Percentiles rank a stretch among this genome's conserved stretches.
phyloP scores from a whole-genome alignment of 306 rosid species.

The Pterocarpus santalinus region DNA sequence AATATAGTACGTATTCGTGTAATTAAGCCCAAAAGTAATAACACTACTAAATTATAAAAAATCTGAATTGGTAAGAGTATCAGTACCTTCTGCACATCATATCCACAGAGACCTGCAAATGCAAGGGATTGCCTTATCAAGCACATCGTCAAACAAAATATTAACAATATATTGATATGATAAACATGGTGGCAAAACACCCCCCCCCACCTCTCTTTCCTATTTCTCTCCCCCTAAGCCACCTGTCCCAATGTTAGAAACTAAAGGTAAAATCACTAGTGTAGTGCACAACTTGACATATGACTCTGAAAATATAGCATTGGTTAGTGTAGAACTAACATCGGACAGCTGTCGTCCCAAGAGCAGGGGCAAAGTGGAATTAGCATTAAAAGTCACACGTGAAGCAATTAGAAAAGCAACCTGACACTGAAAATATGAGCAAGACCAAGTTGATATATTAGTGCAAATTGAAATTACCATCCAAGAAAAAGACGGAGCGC shows the following conservation, averaged over 20 bases:
- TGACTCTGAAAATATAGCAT: not conserved
- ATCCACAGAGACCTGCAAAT: conserved; percentile 56
- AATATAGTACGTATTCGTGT: not conserved
- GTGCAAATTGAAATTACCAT: not conserved
- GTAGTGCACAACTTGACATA: not conserved
- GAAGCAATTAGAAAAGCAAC: not conserved
- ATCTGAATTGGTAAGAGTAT: not conserved
- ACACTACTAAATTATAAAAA: not conserved
- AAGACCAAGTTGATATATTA: not conserved
- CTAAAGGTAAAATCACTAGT: not conserved
- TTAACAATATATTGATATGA: not conserved
- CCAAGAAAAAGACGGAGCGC: not conserved
- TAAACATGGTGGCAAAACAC: too few species aligned
- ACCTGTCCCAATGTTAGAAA: too few species aligned
- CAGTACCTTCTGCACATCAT: conserved; percentile 54
- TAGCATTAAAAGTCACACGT: not conserved
- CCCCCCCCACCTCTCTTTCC: too few species aligned
- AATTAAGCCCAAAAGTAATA: not conserved
- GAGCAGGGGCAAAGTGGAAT: not conserved
- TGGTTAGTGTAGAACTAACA: not conserved
- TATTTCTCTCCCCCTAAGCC: too few species aligned
- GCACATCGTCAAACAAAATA: conserved; percentile 13
- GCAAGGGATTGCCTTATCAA: conserved; percentile 11
- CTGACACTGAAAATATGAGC: not conserved
- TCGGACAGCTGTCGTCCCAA: not conserved